Base-by-base conservation (phyloP, 2,329 filamentous ascomycete species). In the Venturia oleaginea region DNA sequence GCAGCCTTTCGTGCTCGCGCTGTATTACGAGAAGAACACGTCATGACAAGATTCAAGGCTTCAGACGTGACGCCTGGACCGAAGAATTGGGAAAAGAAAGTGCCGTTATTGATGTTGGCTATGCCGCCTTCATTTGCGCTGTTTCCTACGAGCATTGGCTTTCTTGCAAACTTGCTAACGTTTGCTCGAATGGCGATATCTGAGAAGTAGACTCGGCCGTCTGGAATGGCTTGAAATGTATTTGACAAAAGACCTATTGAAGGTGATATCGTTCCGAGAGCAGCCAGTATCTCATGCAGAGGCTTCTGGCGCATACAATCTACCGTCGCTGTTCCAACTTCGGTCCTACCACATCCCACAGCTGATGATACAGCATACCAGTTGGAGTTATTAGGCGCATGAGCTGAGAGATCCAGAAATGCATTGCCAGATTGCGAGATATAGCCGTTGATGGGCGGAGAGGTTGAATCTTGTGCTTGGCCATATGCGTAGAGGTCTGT, bases 331-430 rank as follows among this genome's bases (percentile, higher is more conserved):
- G 34, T 37, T 10, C 34, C 34, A 37, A 37, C 10, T 10, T 37
- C 34, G 34, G 34, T 4, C 10, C 34, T 10, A 37, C 34, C 34
- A 10, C 34, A 37, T 4, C 62, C 62, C 8, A 64, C 38, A 4
- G 17, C 34, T 8, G 22, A 19, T 4, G 30, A 42, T 40, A 64
- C 62, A 6, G n/a, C 32, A 22, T 64, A 64, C 62, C 62, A 64
- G 13, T 22, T 57, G 67, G 77, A 77, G 67, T 77, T 76, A 8
- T 22, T 63, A 37, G 19, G 69, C 43, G 74, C 72, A 11, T 22
- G 19, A 32, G 13, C 30, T 7, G 15, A 27, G 32, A 19, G 22
- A 37, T 17, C 19, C 15, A 57, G 34, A 24, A 17, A 48, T 10
- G 27, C 43, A 34, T 64, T 66, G 19, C 66, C 66, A 42, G 55